Base-by-base conservation (phyloP, 805 yeast species). In the Metschnikowia sp. region DNA sequence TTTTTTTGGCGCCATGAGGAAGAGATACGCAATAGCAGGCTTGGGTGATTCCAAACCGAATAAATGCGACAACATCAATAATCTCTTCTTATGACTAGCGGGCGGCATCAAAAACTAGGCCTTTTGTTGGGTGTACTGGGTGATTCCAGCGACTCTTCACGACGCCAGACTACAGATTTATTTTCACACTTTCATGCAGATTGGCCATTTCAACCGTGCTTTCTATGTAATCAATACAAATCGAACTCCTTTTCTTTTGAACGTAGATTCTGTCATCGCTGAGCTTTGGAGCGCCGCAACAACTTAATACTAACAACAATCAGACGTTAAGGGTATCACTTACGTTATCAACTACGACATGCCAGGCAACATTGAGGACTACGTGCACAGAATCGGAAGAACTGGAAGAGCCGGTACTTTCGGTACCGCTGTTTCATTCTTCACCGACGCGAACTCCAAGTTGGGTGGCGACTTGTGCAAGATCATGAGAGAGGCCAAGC, bases 311-410 rank as follows among this genome's bases (percentile, higher is more conserved):
- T 68, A 68, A 69, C 73, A 31, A 34, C 4, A 11, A 45, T 62
- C 69, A 91, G 99, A 94, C 76, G 99, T 94, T 72, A 94, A 94
- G 79, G 99, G 97, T 70, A 88, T 94, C 68, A 86, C 91, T 60
- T 83, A 77, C 63, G 99, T 94, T 52, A 79, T 94, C 68, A 94
- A 94, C 83, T 89, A 80, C 65, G 98, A 92, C 71, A 92, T 92
- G 91, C 98, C 99, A 65, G 90, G 88, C 72, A 92, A 92, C 75
- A 88, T 91, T 66, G 99, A 94, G 78, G 98, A 94, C 76, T 92
- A 92, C 69, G 97, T 92, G 54, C 99, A 92, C 72, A 84, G 99
- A 77, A 94, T 92, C 65, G 99, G 99, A 72, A 91, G 97, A 82
- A 91, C 99, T 56, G 99, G 99, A 69, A 89, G 99, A 82, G 99